Conservation (phyloP, 202 grass and related monocot species). For the Cymbopogon flexuosus region DNA sequence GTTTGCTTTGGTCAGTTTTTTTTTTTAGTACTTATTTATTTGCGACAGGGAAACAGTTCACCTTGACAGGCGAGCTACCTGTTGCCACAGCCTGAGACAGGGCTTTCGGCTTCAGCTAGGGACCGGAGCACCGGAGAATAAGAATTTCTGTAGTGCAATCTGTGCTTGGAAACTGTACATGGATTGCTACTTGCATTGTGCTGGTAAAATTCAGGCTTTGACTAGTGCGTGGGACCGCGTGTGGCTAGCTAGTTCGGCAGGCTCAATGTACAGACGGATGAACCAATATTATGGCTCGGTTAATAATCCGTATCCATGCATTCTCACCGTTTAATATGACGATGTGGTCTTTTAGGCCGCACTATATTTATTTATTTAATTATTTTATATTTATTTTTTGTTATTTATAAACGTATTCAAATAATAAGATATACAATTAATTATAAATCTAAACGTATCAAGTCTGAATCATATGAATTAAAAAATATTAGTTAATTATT, state of each 20-base stretch:
- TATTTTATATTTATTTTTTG: too few relatives aligned
- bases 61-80: constrained; percentile 17
- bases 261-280: not conserved
- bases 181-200: not conserved
- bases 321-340: not conserved
- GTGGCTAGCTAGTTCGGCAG: not conserved
- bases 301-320: not conserved
- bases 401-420: not conserved
- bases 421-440: not conserved
- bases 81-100: constrained; percentile 14
- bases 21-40: not conserved
- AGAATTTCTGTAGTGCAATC: not conserved
- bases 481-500: not conserved
- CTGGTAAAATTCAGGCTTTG: not conserved
- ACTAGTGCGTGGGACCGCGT: constrained; percentile 1
- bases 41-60: constrained; percentile 7
- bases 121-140: not conserved
- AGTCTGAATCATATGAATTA: not conserved
- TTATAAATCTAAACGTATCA: too few relatives aligned
- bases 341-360: too few relatives aligned
- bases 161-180: constrained; percentile 1
- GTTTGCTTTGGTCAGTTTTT: not conserved
- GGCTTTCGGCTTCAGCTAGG: not conserved
- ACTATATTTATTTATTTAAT: not conserved
- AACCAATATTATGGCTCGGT: not conserved